Percentiles rank a stretch among this genome's conserved stretches.
Conservation (phyloP, 2,329 filamentous ascomycete genomes). For the Ophiocordyceps sinensis region DNA sequence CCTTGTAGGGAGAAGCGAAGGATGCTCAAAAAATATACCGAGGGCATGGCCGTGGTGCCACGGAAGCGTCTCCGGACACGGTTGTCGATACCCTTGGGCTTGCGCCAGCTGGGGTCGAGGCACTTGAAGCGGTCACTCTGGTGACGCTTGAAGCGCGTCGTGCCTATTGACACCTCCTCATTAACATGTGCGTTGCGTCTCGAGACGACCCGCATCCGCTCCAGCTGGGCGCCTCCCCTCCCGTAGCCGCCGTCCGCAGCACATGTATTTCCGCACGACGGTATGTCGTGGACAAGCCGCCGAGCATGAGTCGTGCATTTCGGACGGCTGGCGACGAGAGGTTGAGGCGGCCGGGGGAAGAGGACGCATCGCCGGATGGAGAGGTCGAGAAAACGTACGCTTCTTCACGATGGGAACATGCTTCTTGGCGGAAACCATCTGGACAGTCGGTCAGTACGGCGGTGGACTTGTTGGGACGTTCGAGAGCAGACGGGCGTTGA, state of each 20-base stretch:
- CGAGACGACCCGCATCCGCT: not conserved
- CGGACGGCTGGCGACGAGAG: not conserved
- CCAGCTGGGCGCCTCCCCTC: not conserved
- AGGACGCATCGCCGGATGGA: not conserved
- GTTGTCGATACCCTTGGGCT: slow-evolving; percentile 99
- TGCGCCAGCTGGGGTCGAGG: slow-evolving; percentile 84
- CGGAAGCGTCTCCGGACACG: slow-evolving; percentile 94
- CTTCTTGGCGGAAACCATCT: slow-evolving; percentile 99
- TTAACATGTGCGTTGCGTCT: slow-evolving; percentile 16
- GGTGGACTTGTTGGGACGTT: not conserved
- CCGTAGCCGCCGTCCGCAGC: not conserved
- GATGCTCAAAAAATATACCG: slow-evolving; percentile 58
- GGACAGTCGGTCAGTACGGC: slow-evolving; percentile 16
- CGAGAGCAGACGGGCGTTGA: not conserved
- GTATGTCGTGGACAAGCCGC: too few species aligned
- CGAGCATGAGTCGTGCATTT: too few species aligned
- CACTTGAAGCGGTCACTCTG: slow-evolving; percentile 96
- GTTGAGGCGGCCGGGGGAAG: not conserved
- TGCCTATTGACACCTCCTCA: slow-evolving; percentile 42
- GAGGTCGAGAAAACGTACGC: slow-evolving; percentile 55
- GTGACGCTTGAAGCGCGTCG: slow-evolving; percentile 91
- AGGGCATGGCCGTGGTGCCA: slow-evolving; percentile 92
- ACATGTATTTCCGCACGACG: too few species aligned
- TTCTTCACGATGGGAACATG: slow-evolving; percentile 99
- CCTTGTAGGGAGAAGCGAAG: too few species aligned